phyloP scores from a whole-genome alignment of 164 flowering plant species.

The Vitis labrusca region DNA sequence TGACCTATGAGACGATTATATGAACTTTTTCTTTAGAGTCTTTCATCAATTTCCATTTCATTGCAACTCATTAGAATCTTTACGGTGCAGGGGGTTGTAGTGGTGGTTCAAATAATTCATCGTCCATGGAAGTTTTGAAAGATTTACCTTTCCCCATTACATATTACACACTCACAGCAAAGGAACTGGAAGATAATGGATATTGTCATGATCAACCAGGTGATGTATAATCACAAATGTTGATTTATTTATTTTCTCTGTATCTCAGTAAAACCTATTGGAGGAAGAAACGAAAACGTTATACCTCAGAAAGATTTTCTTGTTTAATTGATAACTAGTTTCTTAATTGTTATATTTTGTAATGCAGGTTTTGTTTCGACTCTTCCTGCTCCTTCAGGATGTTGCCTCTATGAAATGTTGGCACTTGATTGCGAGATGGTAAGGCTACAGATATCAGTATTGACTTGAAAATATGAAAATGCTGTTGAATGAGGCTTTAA shows the following conservation, averaged over 20 bases:
- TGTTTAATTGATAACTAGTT: not conserved
- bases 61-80: not conserved
- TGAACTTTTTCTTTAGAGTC: not conserved
- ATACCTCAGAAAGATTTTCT: too few relatives aligned
- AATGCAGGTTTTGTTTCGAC: conserved; percentile 72
- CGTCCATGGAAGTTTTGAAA: conserved; percentile 28
- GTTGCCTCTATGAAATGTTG: conserved; percentile 56
- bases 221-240: conserved; percentile 17
- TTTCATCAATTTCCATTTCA: not conserved
- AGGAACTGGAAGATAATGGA: conserved; percentile 86
- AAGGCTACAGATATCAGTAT: conserved; percentile 16
- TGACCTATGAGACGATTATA: not conserved
- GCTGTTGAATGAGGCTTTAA: too few relatives aligned
- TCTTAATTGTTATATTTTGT: not conserved
- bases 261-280: not conserved
- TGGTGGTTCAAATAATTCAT: conserved; percentile 16
- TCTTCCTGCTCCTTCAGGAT: conserved; percentile 69
- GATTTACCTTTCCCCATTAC: conserved; percentile 75
- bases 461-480: not conserved
- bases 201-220: conserved; percentile 58
- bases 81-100: conserved; percentile 27
- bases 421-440: conserved; percentile 99
- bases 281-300: too few relatives aligned
- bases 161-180: conserved; percentile 81
- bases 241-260: not conserved